phyloP scores from a whole-genome alignment of 306 rosid species.

The Bauhinia variegata region DNA sequence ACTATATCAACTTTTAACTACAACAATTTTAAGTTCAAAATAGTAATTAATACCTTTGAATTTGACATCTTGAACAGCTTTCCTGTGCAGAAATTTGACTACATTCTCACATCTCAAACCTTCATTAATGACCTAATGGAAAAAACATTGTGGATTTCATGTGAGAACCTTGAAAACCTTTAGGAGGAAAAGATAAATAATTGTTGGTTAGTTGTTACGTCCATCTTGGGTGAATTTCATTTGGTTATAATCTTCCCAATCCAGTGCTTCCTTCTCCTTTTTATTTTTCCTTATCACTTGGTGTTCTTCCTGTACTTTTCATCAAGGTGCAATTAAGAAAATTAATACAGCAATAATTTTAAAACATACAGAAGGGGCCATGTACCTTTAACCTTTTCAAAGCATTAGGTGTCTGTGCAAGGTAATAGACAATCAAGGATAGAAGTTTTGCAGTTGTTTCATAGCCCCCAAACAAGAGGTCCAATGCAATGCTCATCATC shows the following conservation, averaged over 20 bases:
- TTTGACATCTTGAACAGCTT: conserved; percentile 51
- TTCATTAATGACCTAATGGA: conserved; percentile 48
- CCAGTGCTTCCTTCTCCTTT: conserved; percentile 35
- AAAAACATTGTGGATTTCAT: not conserved
- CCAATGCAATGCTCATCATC: conserved; percentile 48
- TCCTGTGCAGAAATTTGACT: conserved; percentile 59
- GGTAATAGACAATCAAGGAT: conserved; percentile 55
- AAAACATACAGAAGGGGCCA: not conserved
- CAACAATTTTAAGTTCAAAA: too few relatives aligned
- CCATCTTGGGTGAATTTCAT: conserved; percentile 56
- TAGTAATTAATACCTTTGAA: conserved; percentile 50
- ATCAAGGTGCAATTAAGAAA: not conserved
- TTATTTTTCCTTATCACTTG: conserved; percentile 42
- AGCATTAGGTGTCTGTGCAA: conserved; percentile 42
- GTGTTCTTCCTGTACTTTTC: conserved; percentile 54
- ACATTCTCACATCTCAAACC: conserved; percentile 66
- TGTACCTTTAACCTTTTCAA: conserved; percentile 46
- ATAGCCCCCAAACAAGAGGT: conserved; percentile 59
- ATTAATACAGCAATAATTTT: not conserved
- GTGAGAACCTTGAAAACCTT: too few relatives aligned
- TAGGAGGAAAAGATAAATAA: not conserved
- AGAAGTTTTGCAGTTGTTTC: conserved; percentile 60
- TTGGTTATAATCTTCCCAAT: conserved; percentile 55
- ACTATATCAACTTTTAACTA: too few relatives aligned
- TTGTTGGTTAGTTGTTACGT: not conserved